Percentiles rank a stretch among this genome's conserved stretches.
phyloP scores from a whole-genome alignment of 331 rosid species.

The Ulmus americana region DNA sequence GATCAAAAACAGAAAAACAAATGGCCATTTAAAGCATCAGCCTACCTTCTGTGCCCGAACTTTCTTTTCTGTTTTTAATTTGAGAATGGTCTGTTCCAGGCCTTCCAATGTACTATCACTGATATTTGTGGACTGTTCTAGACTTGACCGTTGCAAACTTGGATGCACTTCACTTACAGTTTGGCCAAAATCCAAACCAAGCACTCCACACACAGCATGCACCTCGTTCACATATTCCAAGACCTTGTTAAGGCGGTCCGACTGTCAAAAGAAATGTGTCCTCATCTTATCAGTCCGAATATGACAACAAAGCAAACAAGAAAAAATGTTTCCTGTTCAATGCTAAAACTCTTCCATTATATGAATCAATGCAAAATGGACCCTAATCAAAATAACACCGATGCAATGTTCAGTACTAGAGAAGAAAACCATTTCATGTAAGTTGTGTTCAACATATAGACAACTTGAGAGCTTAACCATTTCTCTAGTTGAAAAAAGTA shows the following conservation, averaged over 20 bases:
- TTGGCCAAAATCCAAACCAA: slow-evolving; percentile 80
- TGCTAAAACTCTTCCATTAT: no score
- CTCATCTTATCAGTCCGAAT: background rate
- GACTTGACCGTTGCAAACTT: slow-evolving; percentile 59
- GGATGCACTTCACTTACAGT: slow-evolving; percentile 89
- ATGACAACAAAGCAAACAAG: background rate
- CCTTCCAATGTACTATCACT: slow-evolving; percentile 86
- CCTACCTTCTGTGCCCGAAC: slow-evolving; percentile 66
- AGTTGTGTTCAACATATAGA: no score
- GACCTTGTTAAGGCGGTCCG: slow-evolving; percentile 84
- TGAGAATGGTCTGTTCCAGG: slow-evolving; percentile 62
- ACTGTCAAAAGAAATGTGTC: slow-evolving; percentile 41
- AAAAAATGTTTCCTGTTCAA: background rate
- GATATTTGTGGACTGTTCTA: slow-evolving; percentile 80
- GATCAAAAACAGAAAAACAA: slow-evolving; percentile 6
- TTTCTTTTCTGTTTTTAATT: slow-evolving; percentile 67
- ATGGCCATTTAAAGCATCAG: slow-evolving; percentile 1
- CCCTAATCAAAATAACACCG: no score
- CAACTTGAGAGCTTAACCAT: no score
- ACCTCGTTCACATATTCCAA: slow-evolving; percentile 84
- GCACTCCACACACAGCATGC: slow-evolving; percentile 79
- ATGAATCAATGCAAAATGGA: no score
- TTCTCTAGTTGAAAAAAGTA: no score
- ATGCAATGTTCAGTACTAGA: no score
- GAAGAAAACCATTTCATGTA: no score